These are phyloP conservation scores for Millerozyma miso DNA, from an alignment of 805 yeast species.

Conservation along the genomic window DNA sequence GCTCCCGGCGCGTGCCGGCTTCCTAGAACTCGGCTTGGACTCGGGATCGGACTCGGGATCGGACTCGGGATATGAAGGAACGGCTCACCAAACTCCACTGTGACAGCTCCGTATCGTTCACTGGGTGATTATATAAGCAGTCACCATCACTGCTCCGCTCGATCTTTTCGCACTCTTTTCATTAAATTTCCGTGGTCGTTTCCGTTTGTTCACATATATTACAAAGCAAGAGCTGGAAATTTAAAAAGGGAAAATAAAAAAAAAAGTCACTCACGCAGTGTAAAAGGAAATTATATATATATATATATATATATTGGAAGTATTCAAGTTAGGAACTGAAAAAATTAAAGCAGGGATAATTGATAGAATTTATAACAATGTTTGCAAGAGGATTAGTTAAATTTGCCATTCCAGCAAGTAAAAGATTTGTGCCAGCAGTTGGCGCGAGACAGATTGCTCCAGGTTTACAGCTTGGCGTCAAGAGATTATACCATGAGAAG, in stretches of 20 bases:
- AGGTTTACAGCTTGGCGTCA: constrained; percentile 6
- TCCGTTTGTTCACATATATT: constrained; percentile 1
- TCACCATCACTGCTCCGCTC: neutral
- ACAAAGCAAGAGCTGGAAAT: neutral
- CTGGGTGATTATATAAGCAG: neutral
- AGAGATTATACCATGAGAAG: constrained; percentile 73
- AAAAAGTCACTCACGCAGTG: neutral
- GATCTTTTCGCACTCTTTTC: neutral
- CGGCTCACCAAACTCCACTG: no score
- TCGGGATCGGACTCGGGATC: no score
- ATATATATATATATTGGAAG: neutral
- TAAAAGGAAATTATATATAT: neutral
- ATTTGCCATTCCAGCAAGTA: constrained; percentile 6
- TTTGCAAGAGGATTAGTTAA: constrained; percentile 22
- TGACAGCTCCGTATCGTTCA: no score
- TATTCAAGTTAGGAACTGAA: neutral
- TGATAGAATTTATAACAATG: constrained; percentile 11
- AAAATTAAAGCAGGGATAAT: constrained; percentile 1
- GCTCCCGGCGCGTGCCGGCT: no score
- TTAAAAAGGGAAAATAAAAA: neutral
- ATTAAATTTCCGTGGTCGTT: neutral
- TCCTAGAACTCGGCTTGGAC: no score
- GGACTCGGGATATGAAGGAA: no score
- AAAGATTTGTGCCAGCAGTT: constrained; percentile 8
- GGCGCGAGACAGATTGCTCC: constrained; percentile 2